phyloP scores from a whole-genome alignment of 768 basidiomycete genomes.

The Russula sp. region DNA sequence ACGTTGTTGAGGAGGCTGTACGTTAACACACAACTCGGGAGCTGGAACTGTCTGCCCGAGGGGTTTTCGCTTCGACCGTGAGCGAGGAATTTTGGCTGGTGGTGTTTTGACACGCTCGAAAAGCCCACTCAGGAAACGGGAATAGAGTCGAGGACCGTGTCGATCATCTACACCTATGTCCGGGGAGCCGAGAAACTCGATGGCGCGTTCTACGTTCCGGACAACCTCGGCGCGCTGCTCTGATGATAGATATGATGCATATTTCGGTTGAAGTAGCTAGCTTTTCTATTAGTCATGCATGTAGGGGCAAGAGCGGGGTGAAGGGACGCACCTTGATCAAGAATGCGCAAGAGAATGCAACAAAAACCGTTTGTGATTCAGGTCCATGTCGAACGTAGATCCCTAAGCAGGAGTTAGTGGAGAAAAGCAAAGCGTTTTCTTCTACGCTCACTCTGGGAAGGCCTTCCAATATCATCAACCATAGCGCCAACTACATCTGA shows the following conservation, averaged over 20 bases:
- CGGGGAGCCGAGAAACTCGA: constrained; percentile 34
- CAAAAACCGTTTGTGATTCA: constrained; percentile 36
- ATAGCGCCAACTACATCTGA: constrained; percentile 61
- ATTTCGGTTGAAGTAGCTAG: constrained; percentile 36
- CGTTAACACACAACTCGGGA: neutral
- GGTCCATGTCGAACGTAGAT: constrained; percentile 36
- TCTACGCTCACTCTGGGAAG: constrained; percentile 49
- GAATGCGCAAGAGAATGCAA: constrained; percentile 37
- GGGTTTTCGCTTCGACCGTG: constrained; percentile 8
- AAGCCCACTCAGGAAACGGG: constrained; percentile 36
- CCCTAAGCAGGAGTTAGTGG: constrained; percentile 6
- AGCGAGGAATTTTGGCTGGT: neutral
- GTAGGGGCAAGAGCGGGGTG: neutral
- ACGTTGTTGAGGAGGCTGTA: neutral
- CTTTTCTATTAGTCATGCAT: neutral
- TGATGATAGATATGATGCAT: constrained; percentile 31
- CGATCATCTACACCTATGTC: constrained; percentile 37
- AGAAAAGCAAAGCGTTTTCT: neutral
- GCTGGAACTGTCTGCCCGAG: neutral
- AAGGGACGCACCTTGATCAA: constrained; percentile 32
- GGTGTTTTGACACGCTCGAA: constrained; percentile 27
- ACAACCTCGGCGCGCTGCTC: constrained; percentile 33
- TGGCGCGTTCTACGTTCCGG: constrained; percentile 30
- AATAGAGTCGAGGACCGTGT: constrained; percentile 37
- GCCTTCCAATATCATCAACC: constrained; percentile 54